Percentiles rank a stretch among this genome's conserved stretches.
phyloP scores from a whole-genome alignment of 2,329 filamentous ascomycete species.

The Ophiognomonia clavigignenti-juglandacearum region DNA sequence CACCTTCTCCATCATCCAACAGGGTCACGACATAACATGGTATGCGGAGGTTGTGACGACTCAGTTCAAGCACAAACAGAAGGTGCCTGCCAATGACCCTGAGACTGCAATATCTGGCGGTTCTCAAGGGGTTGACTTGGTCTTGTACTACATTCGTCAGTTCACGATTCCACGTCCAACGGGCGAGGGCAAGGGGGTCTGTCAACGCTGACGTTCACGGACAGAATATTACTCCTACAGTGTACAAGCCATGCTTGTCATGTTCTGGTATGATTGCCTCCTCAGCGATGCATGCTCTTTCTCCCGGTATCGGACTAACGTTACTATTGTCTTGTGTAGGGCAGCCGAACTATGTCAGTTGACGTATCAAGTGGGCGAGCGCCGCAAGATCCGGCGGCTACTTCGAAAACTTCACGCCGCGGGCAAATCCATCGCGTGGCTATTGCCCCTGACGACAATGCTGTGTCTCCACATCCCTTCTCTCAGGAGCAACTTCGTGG shows the following conservation, averaged over 20 bases:
- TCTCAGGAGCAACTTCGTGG: conserved; percentile 10
- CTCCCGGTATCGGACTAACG: neutral
- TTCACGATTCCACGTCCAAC: neutral
- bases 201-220: neutral
- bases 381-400: conserved; percentile 9
- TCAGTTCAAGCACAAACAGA: conserved; percentile 17
- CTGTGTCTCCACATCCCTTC: conserved; percentile 16
- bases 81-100: conserved; percentile 17
- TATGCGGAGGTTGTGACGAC: conserved; percentile 17
- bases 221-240: conserved; percentile 22
- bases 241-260: conserved; percentile 20
- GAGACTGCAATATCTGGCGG: conserved; percentile 21
- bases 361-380: conserved; percentile 18
- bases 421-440: conserved; percentile 18
- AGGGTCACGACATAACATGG: conserved; percentile 19
- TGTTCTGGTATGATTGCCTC: conserved; percentile 19
- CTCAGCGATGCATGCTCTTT: neutral
- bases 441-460: conserved; percentile 20
- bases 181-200: no score
- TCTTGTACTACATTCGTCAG: conserved; percentile 23
- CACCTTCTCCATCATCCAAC: conserved; percentile 22
- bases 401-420: conserved; percentile 19
- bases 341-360: conserved; percentile 9
- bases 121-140: conserved; percentile 21
- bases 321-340: neutral